Evolutionary conservation across 2,329 filamentous ascomycete genomes (phyloP), one percentile per base, ranked within the genome.

Genomic region (Colletotrichum sp.): DNA sequence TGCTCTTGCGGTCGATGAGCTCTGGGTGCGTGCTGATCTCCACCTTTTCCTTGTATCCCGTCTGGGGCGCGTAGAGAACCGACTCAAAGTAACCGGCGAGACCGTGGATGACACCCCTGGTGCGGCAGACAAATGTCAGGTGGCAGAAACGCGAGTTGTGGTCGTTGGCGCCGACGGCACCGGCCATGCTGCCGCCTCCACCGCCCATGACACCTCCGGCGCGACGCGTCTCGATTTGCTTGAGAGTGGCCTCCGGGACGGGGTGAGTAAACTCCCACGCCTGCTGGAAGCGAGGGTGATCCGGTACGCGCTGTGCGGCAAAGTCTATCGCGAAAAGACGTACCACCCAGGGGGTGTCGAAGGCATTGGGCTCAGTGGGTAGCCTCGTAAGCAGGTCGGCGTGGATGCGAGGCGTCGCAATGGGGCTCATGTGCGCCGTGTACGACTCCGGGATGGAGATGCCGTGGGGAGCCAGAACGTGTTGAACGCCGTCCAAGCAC

Each of bases 1-100:
- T 94, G 88, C 96, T 98, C 91, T 98, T 98, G 73, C 88, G 87
- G 71, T 97, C 95, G 86, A 99, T 98, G 34, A 94, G 95, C 78
- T 98, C 94, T 0, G 97, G 97, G 80, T 98, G 94, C 6, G 94
- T 99, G 81, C 95, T 98, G 75, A 99, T 90, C 86, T 98, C 96
- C 6, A 98, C 91, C 79, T 92, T 93, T 2, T 87, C 80, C 78
- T 81, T 81, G 28, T 85, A 84, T 8, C 80, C 84, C 8, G 85
- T 77, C 76, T 86, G 85, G 15, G 88, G 90, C 79, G 90, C 89
- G 82, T 98, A 99, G 25, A 99, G 89, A n/a, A 98, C 95, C 1
- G 96, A 95, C 86, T 99, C 97, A 83, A 99, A 99, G 84, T 98
- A 99, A 1, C 96, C 97, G 0, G 93, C 97, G 56, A 99, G 86